phyloP scores from a whole-genome alignment of 331 rosid genomes.

The Stylosanthes scabra region DNA sequence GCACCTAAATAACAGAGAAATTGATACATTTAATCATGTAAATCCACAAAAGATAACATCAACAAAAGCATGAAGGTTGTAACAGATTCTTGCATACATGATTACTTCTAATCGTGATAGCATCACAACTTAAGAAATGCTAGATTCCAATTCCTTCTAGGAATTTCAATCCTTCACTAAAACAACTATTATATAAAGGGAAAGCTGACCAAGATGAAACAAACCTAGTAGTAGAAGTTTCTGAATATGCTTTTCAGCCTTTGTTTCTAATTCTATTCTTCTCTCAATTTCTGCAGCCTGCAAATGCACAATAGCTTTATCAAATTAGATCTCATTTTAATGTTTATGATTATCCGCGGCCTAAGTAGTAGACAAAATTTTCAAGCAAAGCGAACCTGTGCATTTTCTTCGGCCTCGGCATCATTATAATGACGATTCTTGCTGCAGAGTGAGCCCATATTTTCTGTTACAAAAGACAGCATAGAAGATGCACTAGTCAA shows the following conservation, averaged over 20 bases:
- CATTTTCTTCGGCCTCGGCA: slow-evolving; percentile 79
- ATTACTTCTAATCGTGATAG: neutral
- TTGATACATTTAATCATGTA: slow-evolving; percentile 30
- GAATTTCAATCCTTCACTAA: neutral
- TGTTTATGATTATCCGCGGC: slow-evolving; percentile 12
- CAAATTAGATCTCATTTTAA: slow-evolving; percentile 27
- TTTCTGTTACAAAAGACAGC: slow-evolving; percentile 72
- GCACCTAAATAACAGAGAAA: slow-evolving; percentile 64
- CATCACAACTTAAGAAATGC: slow-evolving; percentile 11
- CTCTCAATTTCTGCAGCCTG: slow-evolving; percentile 59
- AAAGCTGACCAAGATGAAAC: slow-evolving; percentile 23
- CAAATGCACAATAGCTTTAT: slow-evolving; percentile 30
- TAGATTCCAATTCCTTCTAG: slow-evolving; percentile 2
- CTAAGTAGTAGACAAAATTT: slow-evolving; percentile 17
- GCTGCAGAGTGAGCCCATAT: slow-evolving; percentile 97
- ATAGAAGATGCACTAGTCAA: slow-evolving; percentile 74
- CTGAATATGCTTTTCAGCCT: slow-evolving; percentile 73
- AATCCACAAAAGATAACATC: neutral
- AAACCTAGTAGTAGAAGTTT: slow-evolving; percentile 96
- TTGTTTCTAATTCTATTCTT: slow-evolving; percentile 58
- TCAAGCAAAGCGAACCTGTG: slow-evolving; percentile 63
- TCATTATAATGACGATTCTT: slow-evolving; percentile 70
- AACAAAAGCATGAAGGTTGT: neutral
- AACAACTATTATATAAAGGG: neutral
- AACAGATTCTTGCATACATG: slow-evolving; percentile 3